Percentiles rank a stretch among this genome's conserved stretches.
Conservation (phyloP, 2,329 filamentous ascomycete species). For the Ilyonectria robusta region DNA sequence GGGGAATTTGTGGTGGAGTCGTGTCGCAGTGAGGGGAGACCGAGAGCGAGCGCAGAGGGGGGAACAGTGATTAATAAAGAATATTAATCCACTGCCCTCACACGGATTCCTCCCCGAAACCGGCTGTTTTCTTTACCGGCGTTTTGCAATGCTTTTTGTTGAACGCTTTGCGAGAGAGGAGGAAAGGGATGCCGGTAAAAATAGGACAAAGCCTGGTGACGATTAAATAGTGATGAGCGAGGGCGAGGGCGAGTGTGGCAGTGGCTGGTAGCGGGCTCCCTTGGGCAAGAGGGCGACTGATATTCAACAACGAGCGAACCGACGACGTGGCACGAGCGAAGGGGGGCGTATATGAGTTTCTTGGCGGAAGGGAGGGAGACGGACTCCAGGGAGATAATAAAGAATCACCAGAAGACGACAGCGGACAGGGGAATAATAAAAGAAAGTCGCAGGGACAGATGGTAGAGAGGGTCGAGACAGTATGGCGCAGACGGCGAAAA, state of each 20-base stretch:
- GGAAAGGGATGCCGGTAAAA: not conserved
- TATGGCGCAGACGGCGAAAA: slow-evolving; percentile 36
- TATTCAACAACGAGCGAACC: slow-evolving; percentile 23
- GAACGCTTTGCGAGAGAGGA: not conserved
- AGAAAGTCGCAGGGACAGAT: slow-evolving; percentile 21
- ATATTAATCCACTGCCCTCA: not conserved
- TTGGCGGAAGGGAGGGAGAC: slow-evolving; percentile 13
- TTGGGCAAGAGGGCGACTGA: slow-evolving; percentile 15
- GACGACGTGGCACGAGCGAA: slow-evolving; percentile 23
- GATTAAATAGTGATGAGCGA: not conserved
- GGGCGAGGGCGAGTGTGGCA: not conserved
- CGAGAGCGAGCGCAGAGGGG: not conserved
- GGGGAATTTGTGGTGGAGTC: slow-evolving; percentile 12
- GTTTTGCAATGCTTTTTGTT: not conserved
- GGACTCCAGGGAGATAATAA: slow-evolving; percentile 2
- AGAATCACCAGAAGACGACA: slow-evolving; percentile 6
- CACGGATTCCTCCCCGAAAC: not conserved
- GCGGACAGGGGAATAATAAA: slow-evolving; percentile 17
- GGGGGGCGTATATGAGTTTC: not conserved
- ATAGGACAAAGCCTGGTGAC: not conserved
- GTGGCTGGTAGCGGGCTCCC: not conserved
- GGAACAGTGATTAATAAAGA: not conserved
- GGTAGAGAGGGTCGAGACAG: not conserved
- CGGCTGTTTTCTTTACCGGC: not conserved
- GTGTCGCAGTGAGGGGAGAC: slow-evolving; percentile 3